These are phyloP conservation scores for Amanita rimosa DNA, from an alignment of 768 basidiomycete species.

Conservation along the genomic window DNA sequence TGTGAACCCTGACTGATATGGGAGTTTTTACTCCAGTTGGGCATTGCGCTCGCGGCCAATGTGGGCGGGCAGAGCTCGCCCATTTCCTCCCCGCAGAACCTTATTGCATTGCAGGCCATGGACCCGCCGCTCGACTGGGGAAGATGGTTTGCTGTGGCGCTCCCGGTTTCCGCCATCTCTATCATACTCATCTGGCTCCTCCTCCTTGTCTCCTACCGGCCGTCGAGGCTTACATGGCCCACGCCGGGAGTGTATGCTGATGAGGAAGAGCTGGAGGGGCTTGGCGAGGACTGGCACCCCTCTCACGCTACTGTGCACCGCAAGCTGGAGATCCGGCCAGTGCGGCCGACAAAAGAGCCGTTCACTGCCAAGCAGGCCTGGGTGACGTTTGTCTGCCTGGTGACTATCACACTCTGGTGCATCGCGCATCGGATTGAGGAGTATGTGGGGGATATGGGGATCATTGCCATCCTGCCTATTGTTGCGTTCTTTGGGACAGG, in stretches of 20 bases:
- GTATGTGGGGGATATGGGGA: slow-evolving; percentile 89
- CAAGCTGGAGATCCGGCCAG: slow-evolving; percentile 47
- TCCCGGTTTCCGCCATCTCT: slow-evolving; percentile 83
- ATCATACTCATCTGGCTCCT: slow-evolving; percentile 88
- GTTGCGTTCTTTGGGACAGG: slow-evolving; percentile 92
- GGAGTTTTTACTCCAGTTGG: slow-evolving; percentile 42
- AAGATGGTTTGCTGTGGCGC: slow-evolving; percentile 86
- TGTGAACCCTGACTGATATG: not conserved
- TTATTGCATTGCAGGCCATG: slow-evolving; percentile 88
- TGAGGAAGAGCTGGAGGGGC: slow-evolving; percentile 34
- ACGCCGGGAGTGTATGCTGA: slow-evolving; percentile 9
- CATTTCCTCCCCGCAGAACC: slow-evolving; percentile 95
- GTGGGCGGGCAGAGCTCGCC: slow-evolving; percentile 97
- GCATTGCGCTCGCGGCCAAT: slow-evolving; percentile 95
- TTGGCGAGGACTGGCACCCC: slow-evolving; percentile 26
- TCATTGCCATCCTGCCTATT: slow-evolving; percentile 90
- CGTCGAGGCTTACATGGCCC: slow-evolving; percentile 59
- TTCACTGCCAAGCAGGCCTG: slow-evolving; percentile 85
- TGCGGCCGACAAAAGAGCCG: slow-evolving; percentile 71
- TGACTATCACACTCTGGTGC: slow-evolving; percentile 88
- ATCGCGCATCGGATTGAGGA: slow-evolving; percentile 68
- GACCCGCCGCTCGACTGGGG: slow-evolving; percentile 79
- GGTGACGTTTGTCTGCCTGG: slow-evolving; percentile 72
- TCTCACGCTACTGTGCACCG: not conserved
- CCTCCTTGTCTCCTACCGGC: slow-evolving; percentile 72